These are phyloP conservation scores for Termitomyces sp. DNA, from an alignment of 768 basidiomycete genomes.

Conservation along the genomic window DNA sequence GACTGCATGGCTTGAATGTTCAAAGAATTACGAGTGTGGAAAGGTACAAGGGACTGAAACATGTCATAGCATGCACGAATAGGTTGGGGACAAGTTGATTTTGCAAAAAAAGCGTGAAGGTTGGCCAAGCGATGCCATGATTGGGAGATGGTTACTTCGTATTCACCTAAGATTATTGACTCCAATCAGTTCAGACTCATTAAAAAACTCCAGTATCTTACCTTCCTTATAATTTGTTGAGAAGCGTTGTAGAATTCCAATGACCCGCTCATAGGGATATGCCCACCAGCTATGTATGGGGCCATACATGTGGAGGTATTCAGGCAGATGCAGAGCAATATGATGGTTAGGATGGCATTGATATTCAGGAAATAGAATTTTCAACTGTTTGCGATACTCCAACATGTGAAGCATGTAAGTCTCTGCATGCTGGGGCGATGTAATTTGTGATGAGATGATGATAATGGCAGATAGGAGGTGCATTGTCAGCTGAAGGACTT, in stretches of 20 bases:
- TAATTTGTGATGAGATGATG: constrained; percentile 13
- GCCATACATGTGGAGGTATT: too few species aligned
- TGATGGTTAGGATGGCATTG: too few species aligned
- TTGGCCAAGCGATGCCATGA: neutral
- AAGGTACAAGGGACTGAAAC: neutral
- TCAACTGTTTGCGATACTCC: neutral
- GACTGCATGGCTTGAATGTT: neutral
- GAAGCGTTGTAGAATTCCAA: too few species aligned
- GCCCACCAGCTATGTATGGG: too few species aligned
- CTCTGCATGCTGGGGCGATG: neutral
- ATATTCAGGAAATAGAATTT: too few species aligned
- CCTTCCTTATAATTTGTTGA: too few species aligned
- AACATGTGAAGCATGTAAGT: neutral
- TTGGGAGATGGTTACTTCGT: neutral
- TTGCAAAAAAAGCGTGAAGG: neutral
- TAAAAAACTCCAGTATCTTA: too few species aligned
- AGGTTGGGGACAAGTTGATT: neutral
- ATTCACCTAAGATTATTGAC: neutral
- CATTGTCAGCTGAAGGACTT: constrained; percentile 24
- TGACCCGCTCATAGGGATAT: too few species aligned
- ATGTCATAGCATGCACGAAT: neutral
- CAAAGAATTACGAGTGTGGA: neutral
- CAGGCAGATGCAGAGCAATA: too few species aligned
- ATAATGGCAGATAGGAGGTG: constrained; percentile 28
- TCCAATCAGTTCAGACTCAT: too few species aligned